Evolutionary conservation across 2,329 filamentous ascomycete species (phyloP).

Genomic region (Chaetomium globosum): DNA sequence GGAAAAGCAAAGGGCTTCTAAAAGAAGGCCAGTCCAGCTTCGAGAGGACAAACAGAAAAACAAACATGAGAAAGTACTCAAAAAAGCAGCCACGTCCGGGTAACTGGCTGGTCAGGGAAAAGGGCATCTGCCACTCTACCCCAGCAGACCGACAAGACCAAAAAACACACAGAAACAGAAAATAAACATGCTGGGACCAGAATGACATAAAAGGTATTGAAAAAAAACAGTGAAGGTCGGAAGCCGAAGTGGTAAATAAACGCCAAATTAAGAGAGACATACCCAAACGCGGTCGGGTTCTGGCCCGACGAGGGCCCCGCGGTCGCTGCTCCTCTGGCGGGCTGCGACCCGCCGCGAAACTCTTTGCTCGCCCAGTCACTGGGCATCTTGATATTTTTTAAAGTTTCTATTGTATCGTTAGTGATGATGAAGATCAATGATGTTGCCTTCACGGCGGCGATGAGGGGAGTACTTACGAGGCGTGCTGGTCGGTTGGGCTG

Average conservation of each 20-base stretch:
- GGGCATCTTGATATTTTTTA: constrained; percentile 6
- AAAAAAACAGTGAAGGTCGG: background rate
- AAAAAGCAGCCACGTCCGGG: background rate
- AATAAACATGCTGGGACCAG: background rate
- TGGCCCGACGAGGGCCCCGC: background rate
- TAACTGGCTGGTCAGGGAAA: background rate
- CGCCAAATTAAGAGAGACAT: background rate
- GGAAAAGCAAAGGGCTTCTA: background rate
- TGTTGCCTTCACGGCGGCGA: background rate
- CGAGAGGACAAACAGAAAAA: background rate
- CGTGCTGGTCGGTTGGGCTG: background rate
- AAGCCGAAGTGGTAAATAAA: background rate
- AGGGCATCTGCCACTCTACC: background rate
- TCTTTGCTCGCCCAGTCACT: background rate
- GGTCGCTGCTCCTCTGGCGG: background rate
- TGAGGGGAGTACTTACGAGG: constrained; percentile 1
- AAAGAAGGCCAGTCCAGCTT: background rate
- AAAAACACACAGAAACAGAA: background rate
- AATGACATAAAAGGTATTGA: background rate
- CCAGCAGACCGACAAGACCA: no score
- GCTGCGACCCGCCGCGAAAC: background rate
- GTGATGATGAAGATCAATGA: background rate
- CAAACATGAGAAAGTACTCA: background rate
- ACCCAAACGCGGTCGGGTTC: constrained; percentile 14
- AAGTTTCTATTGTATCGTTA: background rate